These are phyloP conservation scores for Lentinula boryana DNA, from an alignment of 768 basidiomycete genomes.

Conservation along the genomic window DNA sequence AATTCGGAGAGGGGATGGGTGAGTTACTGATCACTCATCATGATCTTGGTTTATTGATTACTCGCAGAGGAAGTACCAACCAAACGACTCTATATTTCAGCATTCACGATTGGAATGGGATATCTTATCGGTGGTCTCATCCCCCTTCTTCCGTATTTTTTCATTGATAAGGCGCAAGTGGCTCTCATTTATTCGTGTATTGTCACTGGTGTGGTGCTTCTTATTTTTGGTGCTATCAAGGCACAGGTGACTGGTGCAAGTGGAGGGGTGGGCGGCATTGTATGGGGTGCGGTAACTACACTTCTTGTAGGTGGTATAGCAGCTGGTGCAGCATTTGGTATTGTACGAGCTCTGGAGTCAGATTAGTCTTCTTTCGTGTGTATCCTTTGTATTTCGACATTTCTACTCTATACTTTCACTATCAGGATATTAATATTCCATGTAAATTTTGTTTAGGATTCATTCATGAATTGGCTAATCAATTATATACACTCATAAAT, in stretches of 20 bases:
- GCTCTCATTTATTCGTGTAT: constrained; percentile 70
- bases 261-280: constrained; percentile 55
- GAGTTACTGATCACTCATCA: constrained; percentile 19
- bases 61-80: constrained; percentile 81
- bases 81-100: constrained; percentile 79
- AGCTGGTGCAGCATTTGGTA: constrained; percentile 61
- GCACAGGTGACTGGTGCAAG: constrained; percentile 84
- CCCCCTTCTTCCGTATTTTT: constrained; percentile 91
- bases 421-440: too few species aligned
- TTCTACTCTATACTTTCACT: neutral
- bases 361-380: neutral
- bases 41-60: neutral
- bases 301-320: constrained; percentile 87
- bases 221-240: constrained; percentile 90
- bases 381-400: neutral
- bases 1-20: constrained; percentile 93
- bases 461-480: too few species aligned
- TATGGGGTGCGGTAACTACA: constrained; percentile 86
- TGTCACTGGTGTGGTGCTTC: constrained; percentile 78
- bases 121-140: constrained; percentile 93
- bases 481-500: too few species aligned
- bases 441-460: neutral
- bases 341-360: constrained; percentile 40
- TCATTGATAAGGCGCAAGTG: constrained; percentile 62
- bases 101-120: constrained; percentile 92